phyloP scores from a whole-genome alignment of 1,284 basidiomycete genomes.

The Puccinia polysora region DNA sequence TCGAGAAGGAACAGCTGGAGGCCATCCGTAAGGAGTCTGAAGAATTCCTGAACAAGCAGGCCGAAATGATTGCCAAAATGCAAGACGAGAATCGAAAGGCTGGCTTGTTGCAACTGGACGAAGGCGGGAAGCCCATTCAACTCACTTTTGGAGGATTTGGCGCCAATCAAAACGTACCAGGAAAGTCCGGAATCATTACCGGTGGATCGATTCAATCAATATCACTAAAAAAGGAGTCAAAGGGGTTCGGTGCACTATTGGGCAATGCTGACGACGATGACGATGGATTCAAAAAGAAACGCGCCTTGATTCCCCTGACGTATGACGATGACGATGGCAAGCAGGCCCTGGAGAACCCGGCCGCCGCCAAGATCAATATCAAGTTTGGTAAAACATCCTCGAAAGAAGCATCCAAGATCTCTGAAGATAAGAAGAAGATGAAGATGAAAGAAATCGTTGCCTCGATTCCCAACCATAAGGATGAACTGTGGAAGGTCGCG shows the following conservation, averaged over 20 bases:
- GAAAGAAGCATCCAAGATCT: constrained; percentile 33
- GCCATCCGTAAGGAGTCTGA: constrained; percentile 49
- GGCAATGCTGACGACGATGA: constrained; percentile 51
- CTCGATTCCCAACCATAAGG: constrained; percentile 48
- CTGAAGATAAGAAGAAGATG: constrained; percentile 45
- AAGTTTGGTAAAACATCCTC: constrained; percentile 17
- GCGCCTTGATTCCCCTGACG: constrained; percentile 50
- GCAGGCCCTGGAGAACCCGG: constrained; percentile 2
- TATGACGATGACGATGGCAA: constrained; percentile 52
- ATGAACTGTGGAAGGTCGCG: constrained; percentile 47
- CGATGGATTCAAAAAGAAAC: constrained; percentile 47
- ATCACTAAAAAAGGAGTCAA: constrained; percentile 44
- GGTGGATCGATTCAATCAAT: constrained; percentile 44
- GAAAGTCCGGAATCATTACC: constrained; percentile 5
- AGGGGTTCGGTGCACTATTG: constrained; percentile 38
- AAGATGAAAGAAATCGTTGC: constrained; percentile 49
- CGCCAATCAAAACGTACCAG: constrained; percentile 16
- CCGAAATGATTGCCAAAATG: constrained; percentile 48
- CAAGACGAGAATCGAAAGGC: constrained; percentile 39
- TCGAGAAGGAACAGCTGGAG: constrained; percentile 50
- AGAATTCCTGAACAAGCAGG: constrained; percentile 50
- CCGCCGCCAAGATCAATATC: constrained; percentile 35
- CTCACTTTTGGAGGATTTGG: constrained; percentile 31
- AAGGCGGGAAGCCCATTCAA: constrained; percentile 46
- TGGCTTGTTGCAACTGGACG: constrained; percentile 42